Evolutionary conservation across 805 yeast genomes (phyloP).

Genomic region (Wickerhamiella australiensis): DNA sequence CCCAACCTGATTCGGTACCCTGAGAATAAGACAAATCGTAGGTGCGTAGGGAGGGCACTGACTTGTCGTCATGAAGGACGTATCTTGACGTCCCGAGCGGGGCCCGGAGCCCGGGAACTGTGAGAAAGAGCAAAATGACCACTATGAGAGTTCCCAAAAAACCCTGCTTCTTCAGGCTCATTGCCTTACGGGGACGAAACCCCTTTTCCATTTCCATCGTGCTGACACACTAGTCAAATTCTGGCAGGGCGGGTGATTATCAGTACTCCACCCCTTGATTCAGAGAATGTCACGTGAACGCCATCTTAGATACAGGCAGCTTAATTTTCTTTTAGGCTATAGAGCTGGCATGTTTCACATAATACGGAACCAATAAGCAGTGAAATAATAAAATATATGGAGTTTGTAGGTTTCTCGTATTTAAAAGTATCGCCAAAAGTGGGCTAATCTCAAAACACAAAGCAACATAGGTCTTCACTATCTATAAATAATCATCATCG

Average conservation of each 20-base stretch:
- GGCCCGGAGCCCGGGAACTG: constrained; percentile 10
- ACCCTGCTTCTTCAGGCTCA: constrained; percentile 5
- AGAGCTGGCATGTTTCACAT: neutral
- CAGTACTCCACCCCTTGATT: neutral
- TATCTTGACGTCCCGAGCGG: constrained; percentile 9
- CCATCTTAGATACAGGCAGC: too few species aligned
- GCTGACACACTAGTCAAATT: constrained; percentile 5
- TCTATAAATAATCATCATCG: constrained; percentile 1
- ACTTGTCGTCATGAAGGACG: constrained; percentile 21
- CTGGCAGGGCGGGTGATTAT: neutral
- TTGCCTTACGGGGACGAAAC: constrained; percentile 12
- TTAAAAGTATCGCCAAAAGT: too few species aligned
- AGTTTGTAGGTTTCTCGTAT: too few species aligned
- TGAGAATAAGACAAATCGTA: constrained; percentile 59
- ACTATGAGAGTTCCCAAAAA: constrained; percentile 1
- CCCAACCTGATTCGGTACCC: constrained; percentile 70
- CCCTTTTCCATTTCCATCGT: constrained; percentile 2
- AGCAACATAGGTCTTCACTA: too few species aligned
- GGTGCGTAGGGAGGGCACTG: constrained; percentile 39
- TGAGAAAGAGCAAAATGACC: constrained; percentile 3
- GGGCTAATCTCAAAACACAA: too few species aligned
- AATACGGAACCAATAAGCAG: too few species aligned
- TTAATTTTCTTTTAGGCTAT: too few species aligned
- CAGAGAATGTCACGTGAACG: neutral
- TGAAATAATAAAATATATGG: too few species aligned